phyloP scores from a whole-genome alignment of 1,284 basidiomycete species.

The Meripilus lineatus region DNA sequence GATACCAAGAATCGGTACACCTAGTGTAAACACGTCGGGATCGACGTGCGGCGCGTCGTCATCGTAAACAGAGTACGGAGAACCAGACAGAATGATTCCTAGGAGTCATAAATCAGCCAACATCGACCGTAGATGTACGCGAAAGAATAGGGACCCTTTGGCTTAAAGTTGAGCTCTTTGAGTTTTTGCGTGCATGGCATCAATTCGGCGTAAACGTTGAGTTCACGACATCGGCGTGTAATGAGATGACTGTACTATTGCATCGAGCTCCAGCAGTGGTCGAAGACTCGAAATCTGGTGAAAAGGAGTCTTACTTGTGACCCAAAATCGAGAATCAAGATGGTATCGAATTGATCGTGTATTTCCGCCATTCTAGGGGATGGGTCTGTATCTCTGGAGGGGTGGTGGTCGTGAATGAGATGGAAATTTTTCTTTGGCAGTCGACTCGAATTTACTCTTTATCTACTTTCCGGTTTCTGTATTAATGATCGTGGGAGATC shows the following conservation, averaged over 20 bases:
- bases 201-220: constrained; percentile 97
- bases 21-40: constrained; percentile 88
- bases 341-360: constrained; percentile 94
- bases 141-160: constrained; percentile 66
- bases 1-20: constrained; percentile 93
- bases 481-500: no score
- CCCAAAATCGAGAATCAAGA: constrained; percentile 97
- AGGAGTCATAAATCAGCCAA: constrained; percentile 1
- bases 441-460: no score
- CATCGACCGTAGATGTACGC: background rate
- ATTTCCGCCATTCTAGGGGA: constrained; percentile 64
- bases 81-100: constrained; percentile 98
- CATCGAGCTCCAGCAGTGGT: constrained; percentile 67
- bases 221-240: constrained; percentile 95
- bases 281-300: constrained; percentile 98
- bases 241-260: constrained; percentile 95
- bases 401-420: no score
- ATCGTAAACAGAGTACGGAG: constrained; percentile 98
- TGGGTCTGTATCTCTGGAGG: no score
- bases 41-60: constrained; percentile 91
- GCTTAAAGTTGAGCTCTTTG: constrained; percentile 87
- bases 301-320: constrained; percentile 67
- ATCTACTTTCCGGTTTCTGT: no score
- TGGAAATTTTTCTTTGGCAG: no score
- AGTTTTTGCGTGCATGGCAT: constrained; percentile 96